Conservation (phyloP, 2,329 filamentous ascomycete genomes). For the Trichophyton schoenleinii region DNA sequence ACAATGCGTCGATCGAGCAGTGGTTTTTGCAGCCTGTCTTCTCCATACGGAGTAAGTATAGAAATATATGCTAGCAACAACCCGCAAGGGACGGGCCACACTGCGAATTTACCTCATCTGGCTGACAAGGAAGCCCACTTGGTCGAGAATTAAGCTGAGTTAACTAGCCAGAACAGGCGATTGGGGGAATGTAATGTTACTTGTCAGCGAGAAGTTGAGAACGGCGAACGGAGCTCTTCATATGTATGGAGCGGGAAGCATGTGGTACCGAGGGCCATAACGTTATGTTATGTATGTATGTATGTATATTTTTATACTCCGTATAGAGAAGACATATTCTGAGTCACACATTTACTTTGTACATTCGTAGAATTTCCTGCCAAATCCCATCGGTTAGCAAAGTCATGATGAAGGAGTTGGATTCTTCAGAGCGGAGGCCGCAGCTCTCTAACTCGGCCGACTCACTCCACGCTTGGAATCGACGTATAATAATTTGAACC, state of each 20-base stretch:
- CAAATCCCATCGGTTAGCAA: background rate
- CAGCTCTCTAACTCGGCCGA: background rate
- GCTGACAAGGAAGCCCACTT: background rate
- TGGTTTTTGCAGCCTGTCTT: background rate
- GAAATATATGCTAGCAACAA: too few relatives aligned
- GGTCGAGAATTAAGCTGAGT: background rate
- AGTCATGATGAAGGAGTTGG: too few relatives aligned
- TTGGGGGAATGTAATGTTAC: background rate
- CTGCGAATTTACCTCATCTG: background rate
- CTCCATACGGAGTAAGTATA: background rate
- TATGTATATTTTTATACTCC: background rate
- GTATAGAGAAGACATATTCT: background rate
- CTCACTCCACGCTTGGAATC: background rate
- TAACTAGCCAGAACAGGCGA: background rate
- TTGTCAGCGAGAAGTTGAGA: background rate
- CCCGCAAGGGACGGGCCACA: background rate
- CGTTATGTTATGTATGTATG: background rate
- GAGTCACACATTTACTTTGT: background rate
- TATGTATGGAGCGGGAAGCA: background rate
- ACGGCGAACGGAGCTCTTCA: background rate
- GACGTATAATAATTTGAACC: background rate
- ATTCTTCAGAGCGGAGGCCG: background rate
- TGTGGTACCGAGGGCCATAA: slow-evolving; percentile 1
- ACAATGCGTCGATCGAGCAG: background rate
- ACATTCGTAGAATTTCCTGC: background rate